These are phyloP conservation scores for Arthrinium puccinioides DNA, from an alignment of 2,329 filamentous ascomycete species.

Conservation along the genomic window DNA sequence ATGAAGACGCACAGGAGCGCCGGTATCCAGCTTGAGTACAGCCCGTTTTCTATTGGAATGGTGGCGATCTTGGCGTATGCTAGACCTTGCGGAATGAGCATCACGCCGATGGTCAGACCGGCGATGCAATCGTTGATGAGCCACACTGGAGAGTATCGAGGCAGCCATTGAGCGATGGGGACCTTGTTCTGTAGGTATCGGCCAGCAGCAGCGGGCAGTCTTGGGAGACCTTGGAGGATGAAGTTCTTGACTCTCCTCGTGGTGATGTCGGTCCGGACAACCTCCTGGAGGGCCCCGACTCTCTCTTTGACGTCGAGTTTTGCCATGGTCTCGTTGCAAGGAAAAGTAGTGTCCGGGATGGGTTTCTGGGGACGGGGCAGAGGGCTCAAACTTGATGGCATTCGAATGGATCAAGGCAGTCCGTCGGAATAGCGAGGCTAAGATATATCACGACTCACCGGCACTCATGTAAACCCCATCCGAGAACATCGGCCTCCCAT, in stretches of 20 bases:
- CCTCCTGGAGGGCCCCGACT: conserved; percentile 17
- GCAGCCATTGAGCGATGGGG: conserved; percentile 56
- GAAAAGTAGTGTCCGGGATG: too few relatives aligned
- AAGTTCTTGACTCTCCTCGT: conserved; percentile 25
- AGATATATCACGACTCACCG: too few relatives aligned
- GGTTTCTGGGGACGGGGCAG: too few relatives aligned
- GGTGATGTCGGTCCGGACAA: conserved; percentile 29
- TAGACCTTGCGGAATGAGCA: conserved; percentile 55
- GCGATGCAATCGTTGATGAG: conserved; percentile 54
- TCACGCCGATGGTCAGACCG: conserved; percentile 51
- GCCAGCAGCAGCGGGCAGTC: conserved; percentile 43
- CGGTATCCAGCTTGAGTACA: conserved; percentile 54
- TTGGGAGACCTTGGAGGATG: conserved; percentile 18
- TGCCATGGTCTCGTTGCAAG: conserved; percentile 1
- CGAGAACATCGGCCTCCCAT: too few relatives aligned
- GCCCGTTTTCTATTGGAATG: conserved; percentile 52
- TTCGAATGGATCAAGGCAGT: too few relatives aligned
- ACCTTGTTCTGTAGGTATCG: conserved; percentile 54
- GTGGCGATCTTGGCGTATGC: conserved; percentile 56
- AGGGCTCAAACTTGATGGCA: too few relatives aligned
- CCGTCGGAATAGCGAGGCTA: too few relatives aligned
- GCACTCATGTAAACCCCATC: too few relatives aligned
- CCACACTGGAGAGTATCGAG: conserved; percentile 54
- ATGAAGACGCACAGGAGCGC: conserved; percentile 50
- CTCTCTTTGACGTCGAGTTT: conserved; percentile 4